A percentile compares a stretch with the other conserved stretches of the same genome.
These are phyloP conservation scores for Amorphotheca resinae DNA, from an alignment of 495 filamentous ascomycete genomes.

Conservation along the genomic window DNA sequence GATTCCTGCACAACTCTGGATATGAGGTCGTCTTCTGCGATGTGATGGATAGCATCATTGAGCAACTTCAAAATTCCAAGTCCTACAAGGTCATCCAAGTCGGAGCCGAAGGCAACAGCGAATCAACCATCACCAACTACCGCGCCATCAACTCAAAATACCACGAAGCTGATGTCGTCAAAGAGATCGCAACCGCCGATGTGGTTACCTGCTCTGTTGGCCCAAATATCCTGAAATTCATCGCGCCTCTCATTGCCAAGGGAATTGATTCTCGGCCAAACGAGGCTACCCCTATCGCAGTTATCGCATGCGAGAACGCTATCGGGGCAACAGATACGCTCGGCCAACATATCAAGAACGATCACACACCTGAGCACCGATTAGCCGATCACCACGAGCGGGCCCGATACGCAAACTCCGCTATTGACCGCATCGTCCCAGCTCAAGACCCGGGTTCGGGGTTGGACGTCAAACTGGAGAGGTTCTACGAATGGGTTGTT, in stretches of 20 bases:
- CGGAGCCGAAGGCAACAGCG: constrained; percentile 68
- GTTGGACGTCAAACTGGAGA: constrained; percentile 88
- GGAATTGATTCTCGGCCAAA: constrained; percentile 63
- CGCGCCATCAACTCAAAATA: constrained; percentile 90
- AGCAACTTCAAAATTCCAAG: constrained; percentile 54
- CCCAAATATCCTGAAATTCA: constrained; percentile 89
- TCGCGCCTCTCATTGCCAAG: constrained; percentile 86
- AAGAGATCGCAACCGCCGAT: constrained; percentile 77
- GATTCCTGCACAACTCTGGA: constrained; percentile 59
- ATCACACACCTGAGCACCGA: constrained; percentile 45
- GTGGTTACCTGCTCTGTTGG: constrained; percentile 94
- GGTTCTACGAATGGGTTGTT: constrained; percentile 97
- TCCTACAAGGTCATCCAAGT: constrained; percentile 90
- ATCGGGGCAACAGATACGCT: constrained; percentile 84
- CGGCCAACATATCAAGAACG: constrained; percentile 64
- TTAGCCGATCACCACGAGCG: constrained; percentile 48
- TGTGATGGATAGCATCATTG: constrained; percentile 71
- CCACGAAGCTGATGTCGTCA: constrained; percentile 61
- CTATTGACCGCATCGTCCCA: constrained; percentile 95
- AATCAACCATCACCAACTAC: constrained; percentile 80
- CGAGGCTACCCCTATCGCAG: constrained; percentile 59
- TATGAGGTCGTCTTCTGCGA: constrained; percentile 95
- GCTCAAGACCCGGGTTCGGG: constrained; percentile 66
- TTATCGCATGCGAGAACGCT: constrained; percentile 97
- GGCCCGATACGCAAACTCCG: constrained; percentile 85